A percentile compares a stretch with the other conserved stretches of the same genome.
These are phyloP conservation scores for Yamadazyma laniorum DNA, from an alignment of 805 yeast genomes.

Conservation along the genomic window DNA sequence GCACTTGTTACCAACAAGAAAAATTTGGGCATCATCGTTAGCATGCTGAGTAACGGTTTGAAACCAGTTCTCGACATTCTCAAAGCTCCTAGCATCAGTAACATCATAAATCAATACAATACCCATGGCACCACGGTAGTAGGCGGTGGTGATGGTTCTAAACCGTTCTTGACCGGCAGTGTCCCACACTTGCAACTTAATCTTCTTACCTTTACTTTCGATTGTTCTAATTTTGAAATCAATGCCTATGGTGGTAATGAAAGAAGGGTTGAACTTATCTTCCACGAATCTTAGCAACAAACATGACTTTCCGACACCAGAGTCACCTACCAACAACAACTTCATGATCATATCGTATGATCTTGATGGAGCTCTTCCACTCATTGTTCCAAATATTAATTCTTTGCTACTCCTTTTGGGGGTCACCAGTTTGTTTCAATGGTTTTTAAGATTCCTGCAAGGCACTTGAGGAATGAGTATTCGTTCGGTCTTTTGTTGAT, in stretches of 20 bases:
- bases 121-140: conserved; percentile 88
- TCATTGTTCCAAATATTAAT: conserved; percentile 36
- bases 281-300: conserved; percentile 88
- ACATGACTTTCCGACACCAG: conserved; percentile 88
- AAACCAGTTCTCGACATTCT: conserved; percentile 92
- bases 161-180: conserved; percentile 98
- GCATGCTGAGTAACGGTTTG: conserved; percentile 96
- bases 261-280: conserved; percentile 93
- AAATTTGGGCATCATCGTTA: conserved; percentile 89
- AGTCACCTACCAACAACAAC: conserved; percentile 89
- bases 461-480: too few species aligned
- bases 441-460: too few species aligned
- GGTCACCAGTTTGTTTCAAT: background rate
- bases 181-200: conserved; percentile 95
- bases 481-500: too few species aligned
- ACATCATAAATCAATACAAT: conserved; percentile 82
- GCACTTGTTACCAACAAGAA: conserved; percentile 93
- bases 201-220: conserved; percentile 87
- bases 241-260: conserved; percentile 96
- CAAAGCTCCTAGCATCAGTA: conserved; percentile 87
- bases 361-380: conserved; percentile 64
- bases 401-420: background rate
- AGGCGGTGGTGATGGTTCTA: conserved; percentile 91
- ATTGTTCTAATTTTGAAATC: conserved; percentile 97
- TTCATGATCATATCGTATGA: conserved; percentile 90